Percentiles rank a stretch among this genome's conserved stretches.
These are phyloP conservation scores for Trichoderma afroharzianum DNA, from an alignment of 2,329 filamentous ascomycete genomes.

Conservation along the genomic window DNA sequence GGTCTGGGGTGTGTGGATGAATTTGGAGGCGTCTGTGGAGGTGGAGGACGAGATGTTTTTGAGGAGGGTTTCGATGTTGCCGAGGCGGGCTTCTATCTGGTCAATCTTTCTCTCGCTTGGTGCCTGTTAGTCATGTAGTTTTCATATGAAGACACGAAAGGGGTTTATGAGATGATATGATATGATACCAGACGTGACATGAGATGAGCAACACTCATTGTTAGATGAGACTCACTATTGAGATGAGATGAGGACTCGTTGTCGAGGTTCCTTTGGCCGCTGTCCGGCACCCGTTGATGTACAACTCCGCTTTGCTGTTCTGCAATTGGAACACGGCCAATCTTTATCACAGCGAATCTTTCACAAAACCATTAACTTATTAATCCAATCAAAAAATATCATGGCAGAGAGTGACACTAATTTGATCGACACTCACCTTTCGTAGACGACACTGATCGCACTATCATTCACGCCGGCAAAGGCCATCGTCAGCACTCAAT, in stretches of 20 bases:
- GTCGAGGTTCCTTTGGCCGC: conserved; percentile 51
- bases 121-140: too few relatives aligned
- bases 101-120: conserved; percentile 52
- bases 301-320: conserved; percentile 49
- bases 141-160: too few relatives aligned
- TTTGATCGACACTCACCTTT: conserved; percentile 35
- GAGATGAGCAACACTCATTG: not conserved
- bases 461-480: conserved; percentile 26
- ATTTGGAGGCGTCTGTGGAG: conserved; percentile 22
- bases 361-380: not conserved
- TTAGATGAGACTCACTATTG: conserved; percentile 49
- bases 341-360: conserved; percentile 59
- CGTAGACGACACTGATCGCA: conserved; percentile 44
- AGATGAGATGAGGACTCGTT: conserved; percentile 56
- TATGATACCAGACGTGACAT: not conserved
- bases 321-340: conserved; percentile 56
- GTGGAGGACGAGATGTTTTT: conserved; percentile 33
- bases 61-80: conserved; percentile 43
- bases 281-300: conserved; percentile 54
- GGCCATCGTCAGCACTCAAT: not conserved
- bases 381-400: not conserved
- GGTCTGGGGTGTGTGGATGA: conserved; percentile 26
- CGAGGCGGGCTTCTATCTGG: conserved; percentile 43
- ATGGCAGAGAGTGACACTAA: not conserved
- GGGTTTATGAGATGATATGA: too few relatives aligned